phyloP scores from a whole-genome alignment of 129 eudicot genomes.

The Mikania micrantha region DNA sequence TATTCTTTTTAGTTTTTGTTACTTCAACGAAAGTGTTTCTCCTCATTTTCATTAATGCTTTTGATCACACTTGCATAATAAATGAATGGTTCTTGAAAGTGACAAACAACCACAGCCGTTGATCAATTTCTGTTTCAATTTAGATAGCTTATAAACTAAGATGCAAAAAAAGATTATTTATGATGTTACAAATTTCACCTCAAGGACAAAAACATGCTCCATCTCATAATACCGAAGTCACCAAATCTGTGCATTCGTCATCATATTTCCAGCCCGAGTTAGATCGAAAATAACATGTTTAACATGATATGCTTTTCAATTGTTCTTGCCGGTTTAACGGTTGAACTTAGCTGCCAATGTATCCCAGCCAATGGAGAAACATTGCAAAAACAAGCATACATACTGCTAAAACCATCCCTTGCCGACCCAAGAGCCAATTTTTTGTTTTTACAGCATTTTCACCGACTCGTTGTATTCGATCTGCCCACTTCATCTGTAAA shows the following conservation, averaged over 20 bases:
- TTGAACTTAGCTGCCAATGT: slow-evolving; percentile 49
- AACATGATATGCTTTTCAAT: neutral
- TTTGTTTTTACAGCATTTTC: slow-evolving; percentile 83
- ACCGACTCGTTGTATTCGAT: slow-evolving; percentile 62
- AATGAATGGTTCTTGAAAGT: neutral
- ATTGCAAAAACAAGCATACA: slow-evolving; percentile 75
- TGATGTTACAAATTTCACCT: slow-evolving; percentile 12
- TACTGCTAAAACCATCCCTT: slow-evolving; percentile 83
- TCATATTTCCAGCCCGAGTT: slow-evolving; percentile 6
- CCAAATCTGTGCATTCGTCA: slow-evolving; percentile 14
- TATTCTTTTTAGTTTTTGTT: too few species aligned
- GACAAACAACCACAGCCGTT: neutral
- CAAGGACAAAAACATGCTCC: slow-evolving; percentile 10
- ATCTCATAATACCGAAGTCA: neutral
- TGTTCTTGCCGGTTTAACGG: neutral
- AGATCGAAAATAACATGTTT: neutral
- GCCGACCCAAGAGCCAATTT: slow-evolving; percentile 78
- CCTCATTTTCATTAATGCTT: too few species aligned
- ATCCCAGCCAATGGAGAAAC: slow-evolving; percentile 78
- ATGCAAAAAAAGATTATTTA: slow-evolving; percentile 9
- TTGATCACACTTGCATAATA: neutral
- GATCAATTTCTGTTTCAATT: neutral
- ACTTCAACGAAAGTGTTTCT: too few species aligned
- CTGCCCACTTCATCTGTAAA: slow-evolving; percentile 92
- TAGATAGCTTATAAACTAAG: neutral